Conservation (phyloP, 768 basidiomycete genomes). For the Lactarius psammicola region DNA sequence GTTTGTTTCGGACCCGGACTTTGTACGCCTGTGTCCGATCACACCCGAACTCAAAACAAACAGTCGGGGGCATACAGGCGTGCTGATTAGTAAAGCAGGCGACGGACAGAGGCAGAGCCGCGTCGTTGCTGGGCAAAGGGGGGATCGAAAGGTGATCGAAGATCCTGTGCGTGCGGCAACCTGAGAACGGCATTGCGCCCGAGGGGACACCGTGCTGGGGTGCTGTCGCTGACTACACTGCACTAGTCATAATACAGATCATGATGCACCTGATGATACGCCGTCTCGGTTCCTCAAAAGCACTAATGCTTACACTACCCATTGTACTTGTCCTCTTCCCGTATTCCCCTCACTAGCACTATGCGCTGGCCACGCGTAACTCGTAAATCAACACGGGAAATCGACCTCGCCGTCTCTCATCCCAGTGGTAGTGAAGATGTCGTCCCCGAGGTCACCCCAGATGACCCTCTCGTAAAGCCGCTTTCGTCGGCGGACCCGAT, state of each 20-base stretch:
- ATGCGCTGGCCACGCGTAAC: conserved; percentile 21
- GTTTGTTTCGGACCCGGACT: not conserved
- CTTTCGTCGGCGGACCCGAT: not conserved
- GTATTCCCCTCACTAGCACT: not conserved
- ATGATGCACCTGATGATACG: not conserved
- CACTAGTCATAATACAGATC: not conserved
- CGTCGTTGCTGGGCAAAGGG: too few relatives aligned
- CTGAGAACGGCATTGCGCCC: too few relatives aligned
- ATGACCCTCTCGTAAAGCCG: conserved; percentile 5
- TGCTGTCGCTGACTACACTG: too few relatives aligned
- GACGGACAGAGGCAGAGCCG: not conserved
- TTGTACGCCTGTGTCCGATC: not conserved
- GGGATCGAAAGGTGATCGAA: not conserved
- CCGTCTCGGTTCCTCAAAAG: not conserved
- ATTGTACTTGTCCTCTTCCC: not conserved
- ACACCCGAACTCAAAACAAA: not conserved
- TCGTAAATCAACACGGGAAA: not conserved
- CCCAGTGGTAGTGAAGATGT: not conserved
- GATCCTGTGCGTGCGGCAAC: not conserved
- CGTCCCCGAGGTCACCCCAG: conserved; percentile 1
- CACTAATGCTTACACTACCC: not conserved
- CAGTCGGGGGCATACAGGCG: not conserved
- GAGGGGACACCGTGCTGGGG: too few relatives aligned
- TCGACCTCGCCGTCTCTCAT: not conserved
- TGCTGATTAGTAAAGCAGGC: not conserved